A percentile compares a stretch with the other conserved stretches of the same genome.
phyloP scores from a whole-genome alignment of 495 filamentous ascomycete genomes.

The Hypoxylon subgilvum region DNA sequence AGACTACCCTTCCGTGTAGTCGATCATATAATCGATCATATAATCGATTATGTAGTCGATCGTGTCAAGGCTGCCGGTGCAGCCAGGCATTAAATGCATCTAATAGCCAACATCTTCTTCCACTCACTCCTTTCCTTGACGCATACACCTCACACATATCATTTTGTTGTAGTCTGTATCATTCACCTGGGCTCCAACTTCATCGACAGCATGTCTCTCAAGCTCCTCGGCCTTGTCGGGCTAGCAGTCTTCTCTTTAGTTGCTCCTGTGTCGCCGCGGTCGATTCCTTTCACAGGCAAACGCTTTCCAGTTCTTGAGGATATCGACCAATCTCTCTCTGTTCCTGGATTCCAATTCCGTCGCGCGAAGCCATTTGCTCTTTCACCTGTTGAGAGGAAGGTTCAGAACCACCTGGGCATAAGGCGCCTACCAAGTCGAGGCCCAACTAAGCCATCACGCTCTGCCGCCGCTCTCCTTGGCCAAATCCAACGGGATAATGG shows the following conservation, averaged over 20 bases:
- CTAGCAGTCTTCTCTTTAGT: not conserved
- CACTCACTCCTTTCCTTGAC: no score
- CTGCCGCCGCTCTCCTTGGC: conserved; percentile 5
- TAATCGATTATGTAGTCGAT: no score
- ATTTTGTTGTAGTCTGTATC: no score
- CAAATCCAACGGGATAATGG: conserved; percentile 17
- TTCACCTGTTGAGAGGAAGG: conserved; percentile 1
- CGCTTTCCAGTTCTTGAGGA: not conserved
- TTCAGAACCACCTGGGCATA: conserved; percentile 14
- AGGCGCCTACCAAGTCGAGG: conserved; percentile 5
- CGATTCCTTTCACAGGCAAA: not conserved
- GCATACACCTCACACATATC: no score
- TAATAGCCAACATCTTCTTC: not conserved
- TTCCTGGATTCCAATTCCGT: conserved; percentile 19
- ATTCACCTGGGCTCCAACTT: not conserved
- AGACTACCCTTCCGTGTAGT: no score
- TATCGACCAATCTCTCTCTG: conserved; percentile 10
- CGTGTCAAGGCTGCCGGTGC: no score
- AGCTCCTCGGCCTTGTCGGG: not conserved
- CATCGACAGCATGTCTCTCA: not conserved
- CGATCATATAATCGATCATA: no score
- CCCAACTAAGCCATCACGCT: not conserved
- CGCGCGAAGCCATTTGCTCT: conserved; percentile 2
- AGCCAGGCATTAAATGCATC: no score
- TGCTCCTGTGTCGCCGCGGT: not conserved